Evolutionary conservation across 768 basidiomycete species (phyloP).

Genomic region (Auriscalpium orientale): DNA sequence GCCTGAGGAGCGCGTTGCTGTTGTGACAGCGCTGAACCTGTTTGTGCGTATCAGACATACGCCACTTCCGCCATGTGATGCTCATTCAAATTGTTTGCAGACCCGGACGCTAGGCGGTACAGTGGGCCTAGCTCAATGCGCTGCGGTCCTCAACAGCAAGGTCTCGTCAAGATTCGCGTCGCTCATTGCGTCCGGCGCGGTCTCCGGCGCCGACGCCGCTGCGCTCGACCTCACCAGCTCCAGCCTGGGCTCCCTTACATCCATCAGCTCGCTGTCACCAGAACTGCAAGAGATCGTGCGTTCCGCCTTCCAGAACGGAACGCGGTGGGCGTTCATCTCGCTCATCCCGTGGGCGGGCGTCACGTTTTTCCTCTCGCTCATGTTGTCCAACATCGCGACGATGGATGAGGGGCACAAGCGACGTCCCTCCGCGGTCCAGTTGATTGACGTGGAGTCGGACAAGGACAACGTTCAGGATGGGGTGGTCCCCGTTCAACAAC

Average conservation of each 20-base stretch:
- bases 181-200: slow-evolving; percentile 19
- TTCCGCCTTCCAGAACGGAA: slow-evolving; percentile 34
- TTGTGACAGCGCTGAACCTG: slow-evolving; percentile 34
- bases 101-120: slow-evolving; percentile 46
- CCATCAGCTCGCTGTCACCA: slow-evolving; percentile 30
- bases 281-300: slow-evolving; percentile 28
- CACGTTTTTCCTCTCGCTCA: slow-evolving; percentile 27
- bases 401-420: slow-evolving; percentile 11
- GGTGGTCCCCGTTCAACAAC: no score
- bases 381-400: slow-evolving; percentile 32
- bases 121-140: slow-evolving; percentile 45
- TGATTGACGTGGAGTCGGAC: neutral
- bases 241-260: slow-evolving; percentile 27
- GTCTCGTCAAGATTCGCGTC: slow-evolving; percentile 28
- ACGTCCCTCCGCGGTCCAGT: neutral
- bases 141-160: slow-evolving; percentile 38
- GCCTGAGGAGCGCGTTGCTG: slow-evolving; percentile 32
- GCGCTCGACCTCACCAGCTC: slow-evolving; percentile 19
- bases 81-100: slow-evolving; percentile 17
- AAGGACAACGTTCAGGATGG: neutral
- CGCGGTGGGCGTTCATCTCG: slow-evolving; percentile 38
- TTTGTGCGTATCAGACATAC: slow-evolving; percentile 30
- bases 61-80: neutral
- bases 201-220: slow-evolving; percentile 23
- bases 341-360: slow-evolving; percentile 41